These are phyloP conservation scores for Paradendryphiella salina DNA, from an alignment of 2,329 filamentous ascomycete genomes.

Conservation along the genomic window DNA sequence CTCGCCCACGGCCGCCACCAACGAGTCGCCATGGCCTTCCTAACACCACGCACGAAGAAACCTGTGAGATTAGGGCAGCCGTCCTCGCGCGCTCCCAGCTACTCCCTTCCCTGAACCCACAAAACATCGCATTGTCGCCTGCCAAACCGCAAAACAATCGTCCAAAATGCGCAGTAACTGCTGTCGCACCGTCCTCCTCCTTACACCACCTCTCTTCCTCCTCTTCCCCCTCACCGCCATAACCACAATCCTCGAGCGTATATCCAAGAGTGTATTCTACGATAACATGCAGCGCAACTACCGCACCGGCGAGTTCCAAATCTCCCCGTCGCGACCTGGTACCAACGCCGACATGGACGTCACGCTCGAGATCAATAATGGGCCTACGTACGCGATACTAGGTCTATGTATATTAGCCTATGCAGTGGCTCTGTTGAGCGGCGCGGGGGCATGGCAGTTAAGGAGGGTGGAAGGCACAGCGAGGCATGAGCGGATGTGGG, in stretches of 20 bases:
- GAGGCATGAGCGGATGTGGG: conserved; percentile 30
- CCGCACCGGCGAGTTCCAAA: conserved; percentile 14
- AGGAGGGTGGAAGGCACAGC: conserved; percentile 31
- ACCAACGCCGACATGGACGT: conserved; percentile 16
- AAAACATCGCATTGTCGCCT: not conserved
- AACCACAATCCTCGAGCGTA: conserved; percentile 33
- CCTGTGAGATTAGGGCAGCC: not conserved
- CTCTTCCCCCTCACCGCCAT: conserved; percentile 29
- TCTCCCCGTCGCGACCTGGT: conserved; percentile 18
- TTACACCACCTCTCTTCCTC: conserved; percentile 28
- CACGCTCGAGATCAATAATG: conserved; percentile 15
- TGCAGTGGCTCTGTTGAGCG: conserved; percentile 23
- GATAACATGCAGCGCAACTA: conserved; percentile 16
- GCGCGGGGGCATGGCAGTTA: conserved; percentile 38
- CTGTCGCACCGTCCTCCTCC: conserved; percentile 27
- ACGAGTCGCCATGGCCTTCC: conserved; percentile 1
- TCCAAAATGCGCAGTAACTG: conserved; percentile 28
- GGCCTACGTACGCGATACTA: conserved; percentile 24
- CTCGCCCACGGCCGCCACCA: not conserved
- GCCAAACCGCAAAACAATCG: not conserved
- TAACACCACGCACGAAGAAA: not conserved
- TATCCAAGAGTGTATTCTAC: conserved; percentile 23
- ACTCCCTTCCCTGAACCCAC: not conserved
- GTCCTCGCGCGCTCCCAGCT: not conserved
- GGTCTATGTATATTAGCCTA: conserved; percentile 23